Percentiles rank a stretch among this genome's conserved stretches.
Conservation (phyloP, 148 eudicot species). For the Dysphania ambrosioides region DNA sequence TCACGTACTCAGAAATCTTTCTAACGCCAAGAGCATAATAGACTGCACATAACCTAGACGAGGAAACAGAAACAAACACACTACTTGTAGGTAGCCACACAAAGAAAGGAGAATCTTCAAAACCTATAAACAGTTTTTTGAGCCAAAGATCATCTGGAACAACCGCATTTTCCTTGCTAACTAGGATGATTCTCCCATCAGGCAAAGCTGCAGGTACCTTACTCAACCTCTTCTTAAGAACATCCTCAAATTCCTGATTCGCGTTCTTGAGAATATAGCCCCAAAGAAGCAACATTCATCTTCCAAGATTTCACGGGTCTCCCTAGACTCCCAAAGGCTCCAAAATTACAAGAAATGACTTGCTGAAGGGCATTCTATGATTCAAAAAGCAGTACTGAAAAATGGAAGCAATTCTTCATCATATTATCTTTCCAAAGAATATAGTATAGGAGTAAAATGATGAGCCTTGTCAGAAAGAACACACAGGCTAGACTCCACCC, state of each 20-base stretch:
- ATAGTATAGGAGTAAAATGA: constrained; percentile 2
- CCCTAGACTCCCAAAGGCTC: constrained; percentile 14
- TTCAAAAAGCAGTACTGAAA: constrained; percentile 16
- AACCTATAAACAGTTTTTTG: constrained; percentile 13
- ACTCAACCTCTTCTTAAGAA: constrained; percentile 7
- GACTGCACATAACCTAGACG: constrained; percentile 1
- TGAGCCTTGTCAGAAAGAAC: constrained; percentile 4
- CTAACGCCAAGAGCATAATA: constrained; percentile 21
- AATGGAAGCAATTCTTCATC: constrained; percentile 13
- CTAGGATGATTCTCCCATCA: constrained; percentile 9
- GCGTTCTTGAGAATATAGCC: constrained; percentile 11
- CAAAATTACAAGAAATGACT: constrained; percentile 18
- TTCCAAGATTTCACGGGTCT: background rate
- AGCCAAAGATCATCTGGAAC: constrained; percentile 25
- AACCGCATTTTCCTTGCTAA: constrained; percentile 11
- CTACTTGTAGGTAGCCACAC: constrained; percentile 23
- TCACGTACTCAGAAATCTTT: constrained; percentile 14
- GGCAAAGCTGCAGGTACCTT: constrained; percentile 10
- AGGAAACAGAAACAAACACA: background rate
- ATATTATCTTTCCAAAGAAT: constrained; percentile 17
- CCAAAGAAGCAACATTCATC: constrained; percentile 18
- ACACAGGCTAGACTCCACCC: constrained; percentile 22
- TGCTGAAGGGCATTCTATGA: constrained; percentile 10
- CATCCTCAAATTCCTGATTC: constrained; percentile 1
- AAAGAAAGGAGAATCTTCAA: constrained; percentile 17